phyloP scores from a whole-genome alignment of 139 green algal genomes.

The Eudorina sp. region DNA sequence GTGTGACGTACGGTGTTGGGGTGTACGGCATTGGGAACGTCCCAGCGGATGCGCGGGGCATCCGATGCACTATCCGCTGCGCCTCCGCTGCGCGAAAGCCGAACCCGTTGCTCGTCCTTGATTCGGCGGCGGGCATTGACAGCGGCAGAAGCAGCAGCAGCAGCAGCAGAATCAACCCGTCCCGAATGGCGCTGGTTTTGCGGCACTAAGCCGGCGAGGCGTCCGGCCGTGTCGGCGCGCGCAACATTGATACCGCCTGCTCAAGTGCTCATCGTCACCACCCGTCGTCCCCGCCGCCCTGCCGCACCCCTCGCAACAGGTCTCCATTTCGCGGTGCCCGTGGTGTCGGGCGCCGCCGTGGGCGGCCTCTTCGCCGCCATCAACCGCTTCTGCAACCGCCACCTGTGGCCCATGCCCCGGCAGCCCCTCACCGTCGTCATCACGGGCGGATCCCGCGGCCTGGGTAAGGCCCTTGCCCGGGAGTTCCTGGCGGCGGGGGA shows the following conservation, averaged over 20 bases:
- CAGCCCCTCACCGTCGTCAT: constrained; percentile 59
- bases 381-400: constrained; percentile 63
- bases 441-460: constrained; percentile 73
- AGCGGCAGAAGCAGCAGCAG: no score
- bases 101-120: no score
- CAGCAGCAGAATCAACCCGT: no score
- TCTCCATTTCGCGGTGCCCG: constrained; percentile 29
- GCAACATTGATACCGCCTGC: background rate
- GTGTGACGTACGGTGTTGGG: no score
- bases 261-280: background rate
- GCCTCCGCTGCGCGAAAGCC: no score
- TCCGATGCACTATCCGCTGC: no score
- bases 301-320: background rate
- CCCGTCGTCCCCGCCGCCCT: background rate
- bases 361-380: constrained; percentile 67
- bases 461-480: constrained; percentile 88
- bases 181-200: no score
- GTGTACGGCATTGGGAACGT: no score
- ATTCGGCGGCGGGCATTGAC: no score
- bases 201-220: no score
- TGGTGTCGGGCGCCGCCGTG: constrained; percentile 57
- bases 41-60: no score
- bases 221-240: no score
- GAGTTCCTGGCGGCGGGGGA: constrained; percentile 79
- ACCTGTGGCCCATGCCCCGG: constrained; percentile 66